phyloP scores from a whole-genome alignment of 2,329 filamentous ascomycete species.

The Neospermospora avenae region DNA sequence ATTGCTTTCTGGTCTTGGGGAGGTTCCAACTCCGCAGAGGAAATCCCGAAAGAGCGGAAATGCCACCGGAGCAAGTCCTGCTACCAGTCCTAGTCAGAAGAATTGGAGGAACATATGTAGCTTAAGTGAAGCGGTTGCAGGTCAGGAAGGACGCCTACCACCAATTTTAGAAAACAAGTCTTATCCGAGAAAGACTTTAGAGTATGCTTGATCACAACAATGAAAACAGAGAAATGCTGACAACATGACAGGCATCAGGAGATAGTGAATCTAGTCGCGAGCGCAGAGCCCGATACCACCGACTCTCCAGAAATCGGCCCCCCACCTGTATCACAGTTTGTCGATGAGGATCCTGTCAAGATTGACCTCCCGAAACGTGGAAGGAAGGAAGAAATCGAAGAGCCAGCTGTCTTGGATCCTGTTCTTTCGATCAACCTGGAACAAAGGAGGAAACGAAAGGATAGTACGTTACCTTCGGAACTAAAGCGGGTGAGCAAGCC shows the following conservation, averaged over 20 bases:
- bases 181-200: constrained; percentile 65
- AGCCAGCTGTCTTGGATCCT: constrained; percentile 24
- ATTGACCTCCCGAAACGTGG: constrained; percentile 44
- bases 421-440: constrained; percentile 34
- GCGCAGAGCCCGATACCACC: constrained; percentile 37
- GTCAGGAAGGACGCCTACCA: constrained; percentile 47
- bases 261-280: constrained; percentile 26
- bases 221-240: constrained; percentile 9
- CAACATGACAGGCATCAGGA: constrained; percentile 30
- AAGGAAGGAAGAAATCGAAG: constrained; percentile 19
- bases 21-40: constrained; percentile 53
- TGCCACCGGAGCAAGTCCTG: constrained; percentile 37
- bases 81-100: constrained; percentile 48
- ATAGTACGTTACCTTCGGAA: constrained; percentile 26
- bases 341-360: constrained; percentile 55
- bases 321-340: constrained; percentile 55
- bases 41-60: constrained; percentile 41
- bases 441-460: constrained; percentile 35
- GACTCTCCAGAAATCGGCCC: constrained; percentile 69
- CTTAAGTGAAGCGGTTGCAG: constrained; percentile 36
- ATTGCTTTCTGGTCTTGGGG: constrained; percentile 63
- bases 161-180: constrained; percentile 68
- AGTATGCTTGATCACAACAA: constrained; percentile 45
- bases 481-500: constrained; percentile 14
- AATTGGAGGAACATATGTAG: constrained; percentile 46